phyloP scores from a whole-genome alignment of 768 basidiomycete species.

The Lentinula detonsa region DNA sequence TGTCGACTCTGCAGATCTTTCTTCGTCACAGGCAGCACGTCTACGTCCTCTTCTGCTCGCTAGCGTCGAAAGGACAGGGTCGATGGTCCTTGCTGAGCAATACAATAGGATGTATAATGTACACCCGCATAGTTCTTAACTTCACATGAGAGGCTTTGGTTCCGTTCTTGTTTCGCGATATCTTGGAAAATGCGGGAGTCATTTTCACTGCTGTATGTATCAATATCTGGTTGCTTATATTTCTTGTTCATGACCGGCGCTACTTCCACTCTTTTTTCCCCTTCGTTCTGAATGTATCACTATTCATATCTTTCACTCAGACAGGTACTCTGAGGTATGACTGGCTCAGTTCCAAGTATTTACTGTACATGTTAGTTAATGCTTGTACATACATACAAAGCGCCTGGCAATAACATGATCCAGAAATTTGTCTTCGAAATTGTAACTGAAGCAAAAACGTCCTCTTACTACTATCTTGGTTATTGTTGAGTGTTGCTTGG shows the following conservation, averaged over 20 bases:
- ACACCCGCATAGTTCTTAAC: background rate
- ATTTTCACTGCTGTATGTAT: background rate
- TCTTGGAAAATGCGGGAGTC: background rate
- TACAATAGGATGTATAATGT: constrained; percentile 3
- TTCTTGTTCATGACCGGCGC: background rate
- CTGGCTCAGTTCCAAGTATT: background rate
- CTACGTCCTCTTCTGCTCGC: constrained; percentile 5
- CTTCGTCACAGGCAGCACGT: background rate
- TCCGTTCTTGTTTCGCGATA: background rate
- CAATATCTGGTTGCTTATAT: background rate
- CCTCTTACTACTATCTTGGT: too few relatives aligned
- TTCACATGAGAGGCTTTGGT: background rate
- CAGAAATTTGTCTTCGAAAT: too few relatives aligned
- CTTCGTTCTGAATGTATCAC: background rate
- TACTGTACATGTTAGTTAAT: background rate
- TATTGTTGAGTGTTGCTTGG: background rate
- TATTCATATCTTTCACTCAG: background rate
- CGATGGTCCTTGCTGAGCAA: background rate
- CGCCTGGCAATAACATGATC: too few relatives aligned
- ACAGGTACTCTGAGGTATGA: background rate
- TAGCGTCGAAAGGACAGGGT: constrained; percentile 1
- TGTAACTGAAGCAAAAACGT: too few relatives aligned
- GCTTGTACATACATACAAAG: too few relatives aligned
- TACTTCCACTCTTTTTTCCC: background rate
- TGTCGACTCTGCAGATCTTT: background rate